Base-by-base conservation (phyloP, 805 yeast species). In the Ogataea thermomethanolica region DNA sequence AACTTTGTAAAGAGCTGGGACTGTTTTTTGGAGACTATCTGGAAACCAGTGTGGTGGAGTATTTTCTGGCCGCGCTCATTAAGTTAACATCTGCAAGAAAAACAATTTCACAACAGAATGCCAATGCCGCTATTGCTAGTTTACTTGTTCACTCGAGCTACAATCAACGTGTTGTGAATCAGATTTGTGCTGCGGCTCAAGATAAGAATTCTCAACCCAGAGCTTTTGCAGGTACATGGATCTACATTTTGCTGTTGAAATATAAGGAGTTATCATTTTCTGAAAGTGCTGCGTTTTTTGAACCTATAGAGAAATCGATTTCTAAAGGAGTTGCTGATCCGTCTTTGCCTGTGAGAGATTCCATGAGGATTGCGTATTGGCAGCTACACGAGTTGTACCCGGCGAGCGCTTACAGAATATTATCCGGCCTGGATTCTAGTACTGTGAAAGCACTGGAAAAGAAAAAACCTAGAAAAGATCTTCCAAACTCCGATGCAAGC, bases 131-230 rank as follows among this genome's bases (percentile, higher is more conserved):
- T 3, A 57, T 78, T 4, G 70, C 81, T 39, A 72, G 81, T 0
- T 63, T 88, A 28, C 61, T 83, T 23, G 58, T 74, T 4, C 69
- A 79, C 49, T 66, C 78, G n/a, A 66, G 80, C 8, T 78, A 74
- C 57, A 73, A 71, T 41, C 55, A 66, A 12, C 73, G 80, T 50
- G 54, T 76, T 6, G 59, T 84, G 30, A 71, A 66, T 39, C 76
- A 71, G 35, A 67, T 84, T 13, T 59, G 63, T 23, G 32, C 59
- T 6, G 74, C 84, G 2, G 67, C 82, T 7, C 70, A 66, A 33
- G 96, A 89, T 36, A 86, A 85, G 55, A 84, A 79, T 48, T 67
- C 77, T 3, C 79, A 76, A 46, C 85, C 95, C 5, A 72, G 95
- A 44, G 66, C 79, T 2, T 83, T 77, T 51, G 74, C 85, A 10